Evolutionary conservation across 202 grass and related monocot species (phyloP).

Genomic region (Digitaria exilis): DNA sequence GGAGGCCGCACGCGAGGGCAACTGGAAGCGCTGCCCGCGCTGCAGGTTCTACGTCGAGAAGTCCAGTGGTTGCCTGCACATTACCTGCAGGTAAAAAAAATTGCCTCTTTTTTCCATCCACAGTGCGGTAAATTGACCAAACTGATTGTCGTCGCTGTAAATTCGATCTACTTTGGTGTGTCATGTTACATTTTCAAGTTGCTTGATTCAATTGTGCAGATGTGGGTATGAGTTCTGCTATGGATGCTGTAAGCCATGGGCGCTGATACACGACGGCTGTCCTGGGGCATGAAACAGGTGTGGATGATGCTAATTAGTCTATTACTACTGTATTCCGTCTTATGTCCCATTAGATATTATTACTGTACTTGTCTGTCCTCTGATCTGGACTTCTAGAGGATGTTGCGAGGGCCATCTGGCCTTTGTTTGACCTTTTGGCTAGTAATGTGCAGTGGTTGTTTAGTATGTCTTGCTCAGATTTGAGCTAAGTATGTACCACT

Average conservation of each 20-base stretch:
- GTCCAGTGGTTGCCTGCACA: slow-evolving; percentile 59
- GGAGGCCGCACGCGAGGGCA: slow-evolving; percentile 52
- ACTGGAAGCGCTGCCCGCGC: slow-evolving; percentile 69
- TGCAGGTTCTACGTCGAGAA: slow-evolving; percentile 78
- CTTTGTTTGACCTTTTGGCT: neutral
- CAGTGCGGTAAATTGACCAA: neutral
- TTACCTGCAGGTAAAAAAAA: slow-evolving; percentile 71
- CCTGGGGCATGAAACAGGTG: slow-evolving; percentile 30
- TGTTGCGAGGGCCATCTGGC: neutral
- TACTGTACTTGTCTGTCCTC: neutral
- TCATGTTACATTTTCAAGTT: neutral
- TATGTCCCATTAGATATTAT: no score
- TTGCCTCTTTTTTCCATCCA: neutral
- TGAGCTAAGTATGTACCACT: neutral
- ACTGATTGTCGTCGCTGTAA: neutral
- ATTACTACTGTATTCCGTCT: no score
- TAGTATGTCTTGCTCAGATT: neutral
- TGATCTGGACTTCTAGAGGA: neutral
- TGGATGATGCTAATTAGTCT: neutral
- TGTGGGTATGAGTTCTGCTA: slow-evolving; percentile 75
- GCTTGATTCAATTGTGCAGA: slow-evolving; percentile 23
- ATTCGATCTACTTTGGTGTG: neutral
- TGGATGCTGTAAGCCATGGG: slow-evolving; percentile 53
- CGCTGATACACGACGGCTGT: slow-evolving; percentile 38
- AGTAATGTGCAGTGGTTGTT: neutral